Conservation (phyloP, 768 basidiomycete species). For the Rhodotorula graminis region DNA sequence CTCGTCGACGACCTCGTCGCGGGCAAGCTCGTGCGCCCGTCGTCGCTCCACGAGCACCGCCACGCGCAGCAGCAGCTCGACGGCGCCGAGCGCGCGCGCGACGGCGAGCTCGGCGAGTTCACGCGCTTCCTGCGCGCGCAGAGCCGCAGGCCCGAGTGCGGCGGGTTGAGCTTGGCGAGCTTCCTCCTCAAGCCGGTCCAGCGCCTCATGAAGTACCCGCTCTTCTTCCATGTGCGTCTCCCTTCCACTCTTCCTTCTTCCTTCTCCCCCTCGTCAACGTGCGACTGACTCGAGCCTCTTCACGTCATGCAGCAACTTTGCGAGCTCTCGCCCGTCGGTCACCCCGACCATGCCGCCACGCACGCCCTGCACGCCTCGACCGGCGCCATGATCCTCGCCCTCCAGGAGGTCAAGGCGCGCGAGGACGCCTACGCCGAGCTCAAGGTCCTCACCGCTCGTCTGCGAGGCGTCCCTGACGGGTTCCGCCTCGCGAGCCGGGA, state of each 20-base stretch:
- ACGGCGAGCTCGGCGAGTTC: constrained; percentile 58
- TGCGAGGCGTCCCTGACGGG: constrained; percentile 59
- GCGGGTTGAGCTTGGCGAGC: constrained; percentile 61
- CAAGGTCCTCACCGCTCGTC: constrained; percentile 58
- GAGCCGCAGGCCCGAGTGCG: constrained; percentile 53
- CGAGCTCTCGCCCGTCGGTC: constrained; percentile 63
- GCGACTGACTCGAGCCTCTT: constrained; percentile 2
- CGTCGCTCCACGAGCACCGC: too few relatives aligned
- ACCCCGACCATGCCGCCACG: constrained; percentile 66
- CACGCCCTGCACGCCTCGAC: constrained; percentile 61
- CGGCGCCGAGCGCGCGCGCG: constrained; percentile 45
- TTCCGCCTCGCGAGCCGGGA: constrained; percentile 63
- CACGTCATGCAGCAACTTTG: constrained; percentile 58
- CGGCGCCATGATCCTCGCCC: constrained; percentile 65
- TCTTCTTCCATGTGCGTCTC: constrained; percentile 64
- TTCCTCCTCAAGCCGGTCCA: constrained; percentile 72
- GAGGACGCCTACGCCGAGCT: constrained; percentile 83
- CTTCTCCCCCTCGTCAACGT: too few relatives aligned
- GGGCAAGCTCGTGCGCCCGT: not conserved
- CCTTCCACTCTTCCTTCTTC: constrained; percentile 9
- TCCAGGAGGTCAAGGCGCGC: constrained; percentile 76
- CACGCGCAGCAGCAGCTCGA: not conserved
- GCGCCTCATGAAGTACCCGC: constrained; percentile 65
- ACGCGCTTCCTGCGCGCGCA: constrained; percentile 73
- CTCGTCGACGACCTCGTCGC: constrained; percentile 54